Evolutionary conservation across 177 flowering plant species (phyloP), one percentile per base, ranked within the genome.

Genomic region (Telopea speciosissima): DNA sequence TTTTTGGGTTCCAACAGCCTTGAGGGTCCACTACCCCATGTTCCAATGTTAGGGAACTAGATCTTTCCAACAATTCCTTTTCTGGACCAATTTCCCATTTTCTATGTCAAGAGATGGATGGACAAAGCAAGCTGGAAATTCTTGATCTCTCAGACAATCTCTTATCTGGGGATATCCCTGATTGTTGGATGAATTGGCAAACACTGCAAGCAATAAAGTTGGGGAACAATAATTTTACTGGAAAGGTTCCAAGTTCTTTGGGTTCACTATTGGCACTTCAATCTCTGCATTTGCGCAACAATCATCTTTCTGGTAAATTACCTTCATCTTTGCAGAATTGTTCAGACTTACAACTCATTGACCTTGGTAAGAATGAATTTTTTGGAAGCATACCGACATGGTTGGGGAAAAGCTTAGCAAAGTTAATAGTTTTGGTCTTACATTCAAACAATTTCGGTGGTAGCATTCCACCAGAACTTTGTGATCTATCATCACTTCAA

Each of bases 21-120:
- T 10, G 10, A 40, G 5, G 44, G 44, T 10, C 16, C 58, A 23
- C 3, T 60, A 8, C 65, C 72, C 22, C 44, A 12, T 54, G 19
- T 16, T 26, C 63, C 12, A 17, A 36, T 31, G 67, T 62, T 33
- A 31, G 25, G 1, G 58, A 33, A 25, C 17, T 72, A 17, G 72
- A 76, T 65, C 69, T 76, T 22, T 72, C 78, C 28, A 76, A 68
- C 45, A 76, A 76, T 22, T 76, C 63, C 23, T 63, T 77, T 67
- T n/a, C n/a, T n/a, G n/a, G n/a, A n/a, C n/a, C n/a, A n/a, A n/a
- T n/a, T n/a, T n/a, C n/a, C n/a, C n/a, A 8, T 14, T 63, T 72
- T 3, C 62, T 76, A 0, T 72, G 78, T 40, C 59, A 64, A 23
- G 24, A 19, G 0, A 8, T 24, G 45, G 44, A 62, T 28, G 45